phyloP scores from a whole-genome alignment of 441 rosid species.

The Macaranga tanarius region DNA sequence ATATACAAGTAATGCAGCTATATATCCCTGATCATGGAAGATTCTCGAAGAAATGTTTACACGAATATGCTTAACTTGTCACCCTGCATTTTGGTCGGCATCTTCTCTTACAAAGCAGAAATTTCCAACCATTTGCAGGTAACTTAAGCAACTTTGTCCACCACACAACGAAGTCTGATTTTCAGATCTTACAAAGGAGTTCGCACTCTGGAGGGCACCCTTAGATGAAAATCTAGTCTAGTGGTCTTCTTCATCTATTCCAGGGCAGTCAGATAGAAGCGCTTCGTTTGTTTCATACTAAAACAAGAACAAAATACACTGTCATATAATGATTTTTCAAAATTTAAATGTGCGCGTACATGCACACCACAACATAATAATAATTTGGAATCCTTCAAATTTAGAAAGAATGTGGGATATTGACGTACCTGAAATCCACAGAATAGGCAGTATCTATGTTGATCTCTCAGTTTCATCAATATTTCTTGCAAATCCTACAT shows the following conservation, averaged over 20 bases:
- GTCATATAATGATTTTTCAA: not conserved
- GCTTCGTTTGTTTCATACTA: constrained; percentile 86
- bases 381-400: not conserved
- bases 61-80: not conserved
- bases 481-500: constrained; percentile 78
- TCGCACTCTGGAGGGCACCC: not conserved
- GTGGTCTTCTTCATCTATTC: constrained; percentile 80
- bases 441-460: constrained; percentile 73
- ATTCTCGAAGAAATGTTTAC: not conserved
- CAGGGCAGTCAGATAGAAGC: constrained; percentile 78
- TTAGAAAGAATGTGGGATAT: not conserved
- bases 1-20: not conserved
- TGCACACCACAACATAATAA: not conserved
- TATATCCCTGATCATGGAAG: not conserved
- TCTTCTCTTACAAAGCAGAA: constrained; percentile 8
- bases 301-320: constrained; percentile 19
- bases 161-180: not conserved
- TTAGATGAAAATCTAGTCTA: constrained; percentile 28
- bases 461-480: constrained; percentile 74
- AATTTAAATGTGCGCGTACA: not conserved
- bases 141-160: not conserved
- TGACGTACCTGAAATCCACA: constrained; percentile 74
- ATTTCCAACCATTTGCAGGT: constrained; percentile 4
- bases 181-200: not conserved
- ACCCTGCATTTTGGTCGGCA: constrained; percentile 6